Percentiles rank a stretch among this genome's conserved stretches.
These are phyloP conservation scores for Debaryomycetaceae sp. DNA, from an alignment of 1,139 yeast species.

Conservation along the genomic window DNA sequence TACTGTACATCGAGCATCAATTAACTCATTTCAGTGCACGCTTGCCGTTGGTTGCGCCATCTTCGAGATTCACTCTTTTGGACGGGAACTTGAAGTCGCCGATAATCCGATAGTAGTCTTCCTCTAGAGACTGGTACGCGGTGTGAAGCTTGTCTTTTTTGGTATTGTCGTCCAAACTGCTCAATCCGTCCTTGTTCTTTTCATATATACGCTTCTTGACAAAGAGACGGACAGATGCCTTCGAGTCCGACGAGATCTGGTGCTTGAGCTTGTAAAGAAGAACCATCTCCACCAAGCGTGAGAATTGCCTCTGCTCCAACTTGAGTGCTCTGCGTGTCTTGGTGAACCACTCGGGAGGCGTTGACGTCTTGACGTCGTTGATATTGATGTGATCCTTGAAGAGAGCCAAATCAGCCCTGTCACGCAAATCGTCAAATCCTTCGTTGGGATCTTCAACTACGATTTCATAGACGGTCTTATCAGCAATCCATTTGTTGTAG, in stretches of 20 bases:
- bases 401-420: conserved; percentile 68
- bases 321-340: conserved; percentile 42
- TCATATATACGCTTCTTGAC: conserved; percentile 71
- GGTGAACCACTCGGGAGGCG: conserved; percentile 41
- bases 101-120: conserved; percentile 62
- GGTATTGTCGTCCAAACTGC: conserved; percentile 58
- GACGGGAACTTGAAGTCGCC: conserved; percentile 27
- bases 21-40: neutral
- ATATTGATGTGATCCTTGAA: conserved; percentile 24
- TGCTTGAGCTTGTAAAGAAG: conserved; percentile 45
- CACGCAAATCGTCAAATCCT: conserved; percentile 86
- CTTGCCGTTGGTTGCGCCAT: neutral
- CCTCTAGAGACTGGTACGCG: conserved; percentile 65
- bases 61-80: conserved; percentile 1
- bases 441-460: conserved; percentile 97
- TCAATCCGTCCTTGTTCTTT: conserved; percentile 76
- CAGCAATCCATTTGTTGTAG: conserved; percentile 51
- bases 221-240: conserved; percentile 48
- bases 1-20: neutral
- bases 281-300: conserved; percentile 73
- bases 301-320: conserved; percentile 74
- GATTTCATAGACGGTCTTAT: conserved; percentile 59
- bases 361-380: conserved; percentile 17
- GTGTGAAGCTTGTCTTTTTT: conserved; percentile 69
- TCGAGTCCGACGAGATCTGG: conserved; percentile 19